A percentile compares a stretch with the other conserved stretches of the same genome.
phyloP scores from a whole-genome alignment of 140 eudicot species.

The Cichorium intybus region DNA sequence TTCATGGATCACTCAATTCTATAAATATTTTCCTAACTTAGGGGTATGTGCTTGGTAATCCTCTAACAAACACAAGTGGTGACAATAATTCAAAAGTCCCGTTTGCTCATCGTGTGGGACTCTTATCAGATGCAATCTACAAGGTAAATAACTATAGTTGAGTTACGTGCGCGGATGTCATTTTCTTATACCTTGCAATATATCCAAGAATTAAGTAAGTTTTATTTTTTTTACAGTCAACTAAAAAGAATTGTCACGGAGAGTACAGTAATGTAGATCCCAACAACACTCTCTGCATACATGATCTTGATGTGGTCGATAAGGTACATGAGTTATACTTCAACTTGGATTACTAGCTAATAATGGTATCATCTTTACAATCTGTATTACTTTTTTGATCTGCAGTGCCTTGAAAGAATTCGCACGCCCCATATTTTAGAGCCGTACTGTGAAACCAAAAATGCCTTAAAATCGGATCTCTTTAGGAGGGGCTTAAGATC shows the following conservation, averaged over 20 bases:
- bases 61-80: neutral
- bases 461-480: neutral
- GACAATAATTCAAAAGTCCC: neutral
- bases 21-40: neutral
- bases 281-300: neutral
- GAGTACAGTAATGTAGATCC: neutral
- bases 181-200: neutral
- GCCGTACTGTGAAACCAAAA: neutral
- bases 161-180: neutral
- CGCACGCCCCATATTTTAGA: neutral
- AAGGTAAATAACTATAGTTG: constrained; percentile 18
- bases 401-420: constrained; percentile 23
- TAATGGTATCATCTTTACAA: neutral
- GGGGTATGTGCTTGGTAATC: constrained; percentile 22
- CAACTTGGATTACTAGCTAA: neutral
- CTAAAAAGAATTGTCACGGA: neutral
- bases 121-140: neutral
- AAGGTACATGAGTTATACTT: neutral
- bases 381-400: neutral
- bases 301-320: neutral
- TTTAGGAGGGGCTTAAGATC: neutral
- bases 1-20: neutral
- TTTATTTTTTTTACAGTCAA: neutral
- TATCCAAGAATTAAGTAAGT: neutral
- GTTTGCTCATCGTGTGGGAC: neutral